phyloP scores from a whole-genome alignment of 2,329 filamentous ascomycete species.

The Raffaelea deltoideospora region DNA sequence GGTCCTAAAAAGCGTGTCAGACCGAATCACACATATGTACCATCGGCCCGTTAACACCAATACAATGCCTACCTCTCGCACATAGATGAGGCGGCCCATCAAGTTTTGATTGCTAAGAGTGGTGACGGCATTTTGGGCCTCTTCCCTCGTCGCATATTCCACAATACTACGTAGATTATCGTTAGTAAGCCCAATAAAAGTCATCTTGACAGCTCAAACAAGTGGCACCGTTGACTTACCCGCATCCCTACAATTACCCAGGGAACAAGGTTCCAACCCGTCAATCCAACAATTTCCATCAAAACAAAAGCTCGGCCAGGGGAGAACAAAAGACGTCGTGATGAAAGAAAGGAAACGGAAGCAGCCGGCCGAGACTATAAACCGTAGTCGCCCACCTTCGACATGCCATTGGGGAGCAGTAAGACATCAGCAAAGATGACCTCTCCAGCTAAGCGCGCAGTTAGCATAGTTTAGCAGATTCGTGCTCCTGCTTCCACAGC shows the following conservation, averaged over 20 bases:
- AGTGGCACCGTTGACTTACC: conserved; percentile 49
- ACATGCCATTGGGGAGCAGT: conserved; percentile 99
- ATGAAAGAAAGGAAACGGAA: conserved; percentile 29
- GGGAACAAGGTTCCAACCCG: conserved; percentile 86
- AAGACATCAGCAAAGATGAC: conserved; percentile 99
- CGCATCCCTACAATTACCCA: conserved; percentile 96
- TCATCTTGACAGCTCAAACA: too few relatives aligned
- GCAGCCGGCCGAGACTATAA: conserved; percentile 70
- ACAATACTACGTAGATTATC: conserved; percentile 60
- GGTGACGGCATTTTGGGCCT: conserved; percentile 94
- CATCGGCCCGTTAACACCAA: neutral
- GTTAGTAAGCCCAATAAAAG: too few relatives aligned
- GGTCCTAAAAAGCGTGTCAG: conserved; percentile 52
- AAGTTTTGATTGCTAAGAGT: conserved; percentile 98
- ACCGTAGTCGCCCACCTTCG: conserved; percentile 96
- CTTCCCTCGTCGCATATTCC: conserved; percentile 99
- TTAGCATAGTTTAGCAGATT: too few relatives aligned
- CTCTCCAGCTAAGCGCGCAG: conserved; percentile 84
- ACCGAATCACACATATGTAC: too few relatives aligned
- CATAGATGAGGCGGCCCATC: conserved; percentile 96
- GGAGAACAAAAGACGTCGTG: conserved; percentile 11
- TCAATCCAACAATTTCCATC: conserved; percentile 96
- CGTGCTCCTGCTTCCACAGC: too few relatives aligned
- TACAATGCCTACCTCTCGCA: conserved; percentile 60
- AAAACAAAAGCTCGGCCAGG: conserved; percentile 32